These are phyloP conservation scores for Cladosporium sphaerospermum DNA, from an alignment of 2,329 filamentous ascomycete genomes.

Conservation along the genomic window DNA sequence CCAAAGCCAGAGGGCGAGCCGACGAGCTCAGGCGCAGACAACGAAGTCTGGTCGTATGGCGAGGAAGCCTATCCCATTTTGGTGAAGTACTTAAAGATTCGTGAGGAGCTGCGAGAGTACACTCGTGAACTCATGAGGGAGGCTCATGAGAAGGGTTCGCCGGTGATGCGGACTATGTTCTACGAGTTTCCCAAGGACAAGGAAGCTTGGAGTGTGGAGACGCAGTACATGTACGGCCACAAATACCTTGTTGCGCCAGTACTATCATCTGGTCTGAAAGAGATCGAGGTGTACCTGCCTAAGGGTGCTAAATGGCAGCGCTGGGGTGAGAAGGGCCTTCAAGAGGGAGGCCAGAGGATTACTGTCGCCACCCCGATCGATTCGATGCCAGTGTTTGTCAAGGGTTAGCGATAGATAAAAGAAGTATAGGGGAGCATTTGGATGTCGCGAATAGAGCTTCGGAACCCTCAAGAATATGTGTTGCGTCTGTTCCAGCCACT, in stretches of 20 bases:
- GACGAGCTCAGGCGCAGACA: slow-evolving; percentile 44
- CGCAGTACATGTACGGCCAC: slow-evolving; percentile 58
- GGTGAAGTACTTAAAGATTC: slow-evolving; percentile 51
- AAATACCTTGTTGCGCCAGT: slow-evolving; percentile 56
- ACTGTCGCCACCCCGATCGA: slow-evolving; percentile 18
- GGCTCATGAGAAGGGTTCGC: slow-evolving; percentile 54
- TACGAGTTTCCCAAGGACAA: slow-evolving; percentile 56
- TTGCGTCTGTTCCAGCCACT: too few species aligned
- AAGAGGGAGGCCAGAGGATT: slow-evolving; percentile 15
- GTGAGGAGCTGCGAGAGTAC: slow-evolving; percentile 54
- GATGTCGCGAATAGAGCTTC: too few species aligned
- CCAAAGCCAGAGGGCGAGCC: slow-evolving; percentile 40
- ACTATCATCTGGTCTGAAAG: slow-evolving; percentile 42
- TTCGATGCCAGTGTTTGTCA: slow-evolving; percentile 18
- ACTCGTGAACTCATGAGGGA: slow-evolving; percentile 53
- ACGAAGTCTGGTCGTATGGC: slow-evolving; percentile 64
- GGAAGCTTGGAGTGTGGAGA: slow-evolving; percentile 51
- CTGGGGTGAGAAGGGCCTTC: slow-evolving; percentile 28
- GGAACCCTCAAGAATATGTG: too few species aligned
- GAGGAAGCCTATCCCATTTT: slow-evolving; percentile 55
- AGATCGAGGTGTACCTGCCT: slow-evolving; percentile 49
- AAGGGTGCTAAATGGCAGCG: slow-evolving; percentile 40
- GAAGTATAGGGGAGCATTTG: too few species aligned
- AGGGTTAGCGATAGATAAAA: too few species aligned
- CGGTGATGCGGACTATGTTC: slow-evolving; percentile 58